Base-by-base conservation (phyloP, 164 flowering plant genomes). In the Litsea cubeba region DNA sequence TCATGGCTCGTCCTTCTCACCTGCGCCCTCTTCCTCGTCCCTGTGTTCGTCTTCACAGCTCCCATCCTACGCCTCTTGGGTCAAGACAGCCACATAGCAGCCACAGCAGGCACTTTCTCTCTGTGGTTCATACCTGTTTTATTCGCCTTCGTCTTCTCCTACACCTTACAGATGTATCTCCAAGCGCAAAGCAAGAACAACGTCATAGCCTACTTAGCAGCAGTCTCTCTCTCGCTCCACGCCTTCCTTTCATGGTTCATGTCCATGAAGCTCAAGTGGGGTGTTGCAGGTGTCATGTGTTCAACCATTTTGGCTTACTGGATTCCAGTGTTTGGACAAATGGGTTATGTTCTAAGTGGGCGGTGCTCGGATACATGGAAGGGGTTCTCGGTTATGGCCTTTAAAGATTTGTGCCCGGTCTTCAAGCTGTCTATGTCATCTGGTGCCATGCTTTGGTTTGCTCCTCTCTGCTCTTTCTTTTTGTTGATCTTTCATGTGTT, bases 391-490 rank as follows among this genome's bases (percentile, higher is more conserved):
- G 1, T 66, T 0, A 40, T 77, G 5, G 94, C 94, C 6, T 86
- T 87, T 65, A 77, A 74, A 58, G 90, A 86, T 75, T 82, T 90
- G 1, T 84, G 87, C 84, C 89, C 85, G 0, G 80, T 87, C 1
- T 23, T 86, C 70, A 88, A 85, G 80, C 88, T 90, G 8, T 88
- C 94, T n/a, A 2, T 84, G 15, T 83, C 94, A 0, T 89, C 95
- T 57, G 92, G 90, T 18, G 86, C 67, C 12, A 89, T 90, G 95
- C 77, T 90, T 6, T 89, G 95, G 93, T 88, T 74, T 62, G 83
- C 66, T 12, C 2, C 5, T 24, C 12, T 5, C n/a, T 54, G 18
- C 1, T 54, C 60, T 5, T 54, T 54, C 46, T 40, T 40, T 40
- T 40, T 40, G 46, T 40, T 40, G 8, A 7, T 40, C 46, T 40